Conservation (phyloP, 805 yeast species). For the Schwanniomyces sp. region DNA sequence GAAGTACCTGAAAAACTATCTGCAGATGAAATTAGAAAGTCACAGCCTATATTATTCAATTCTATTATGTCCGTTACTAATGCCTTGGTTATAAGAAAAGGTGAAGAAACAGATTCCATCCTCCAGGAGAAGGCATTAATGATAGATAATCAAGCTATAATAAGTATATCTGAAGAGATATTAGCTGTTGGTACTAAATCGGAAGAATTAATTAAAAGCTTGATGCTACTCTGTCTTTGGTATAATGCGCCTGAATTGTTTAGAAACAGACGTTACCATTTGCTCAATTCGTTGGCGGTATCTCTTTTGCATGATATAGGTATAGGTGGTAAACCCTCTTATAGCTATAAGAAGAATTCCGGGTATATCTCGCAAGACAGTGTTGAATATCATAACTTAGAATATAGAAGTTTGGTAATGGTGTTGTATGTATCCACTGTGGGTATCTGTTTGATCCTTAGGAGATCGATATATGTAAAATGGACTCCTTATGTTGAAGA, state of each 20-base stretch:
- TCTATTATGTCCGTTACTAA: conserved; percentile 65
- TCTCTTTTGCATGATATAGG: conserved; percentile 77
- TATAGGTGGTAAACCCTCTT: conserved; percentile 50
- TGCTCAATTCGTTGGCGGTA: conserved; percentile 63
- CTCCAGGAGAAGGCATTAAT: conserved; percentile 39
- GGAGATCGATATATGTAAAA: conserved; percentile 59
- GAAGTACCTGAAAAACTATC: conserved; percentile 45
- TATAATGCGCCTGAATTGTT: conserved; percentile 82
- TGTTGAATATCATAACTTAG: conserved; percentile 19
- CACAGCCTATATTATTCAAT: conserved; percentile 62
- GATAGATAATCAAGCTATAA: conserved; percentile 54
- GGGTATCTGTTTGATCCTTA: conserved; percentile 61
- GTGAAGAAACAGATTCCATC: background rate
- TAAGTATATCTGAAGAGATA: conserved; percentile 55
- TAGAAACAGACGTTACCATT: conserved; percentile 74
- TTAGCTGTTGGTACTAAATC: conserved; percentile 71
- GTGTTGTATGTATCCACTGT: conserved; percentile 62
- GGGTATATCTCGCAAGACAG: conserved; percentile 6
- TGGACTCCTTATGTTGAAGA: conserved; percentile 69
- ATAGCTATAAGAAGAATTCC: conserved; percentile 14
- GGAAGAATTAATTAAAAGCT: conserved; percentile 62
- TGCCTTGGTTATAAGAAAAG: conserved; percentile 23
- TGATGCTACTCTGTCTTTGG: conserved; percentile 69
- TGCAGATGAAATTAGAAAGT: conserved; percentile 47
- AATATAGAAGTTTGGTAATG: conserved; percentile 53